Percentiles rank a stretch among this genome's conserved stretches.
These are phyloP conservation scores for Zymoseptoria brevis DNA, from an alignment of 2,329 filamentous ascomycete genomes.

Conservation along the genomic window DNA sequence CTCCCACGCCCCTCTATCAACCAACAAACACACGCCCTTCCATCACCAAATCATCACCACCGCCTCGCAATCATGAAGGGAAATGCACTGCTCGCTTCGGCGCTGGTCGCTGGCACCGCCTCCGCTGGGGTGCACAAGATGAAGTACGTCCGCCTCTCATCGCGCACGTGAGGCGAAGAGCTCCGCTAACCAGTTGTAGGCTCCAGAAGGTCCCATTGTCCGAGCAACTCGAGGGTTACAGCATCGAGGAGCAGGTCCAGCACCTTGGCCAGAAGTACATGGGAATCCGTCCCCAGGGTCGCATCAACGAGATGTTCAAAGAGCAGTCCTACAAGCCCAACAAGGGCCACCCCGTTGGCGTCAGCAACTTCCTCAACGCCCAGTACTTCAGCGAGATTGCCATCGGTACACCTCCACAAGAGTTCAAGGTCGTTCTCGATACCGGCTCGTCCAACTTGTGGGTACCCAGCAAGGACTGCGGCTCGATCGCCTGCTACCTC, in stretches of 20 bases:
- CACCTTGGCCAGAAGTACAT: slow-evolving; percentile 94
- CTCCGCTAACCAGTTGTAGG: slow-evolving; percentile 33
- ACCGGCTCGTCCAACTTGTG: slow-evolving; percentile 98
- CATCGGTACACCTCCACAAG: slow-evolving; percentile 84
- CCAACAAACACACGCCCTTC: slow-evolving; percentile 2
- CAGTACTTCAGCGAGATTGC: slow-evolving; percentile 98
- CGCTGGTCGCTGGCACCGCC: slow-evolving; percentile 65
- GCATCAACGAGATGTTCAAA: slow-evolving; percentile 72
- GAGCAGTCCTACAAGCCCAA: slow-evolving; percentile 59
- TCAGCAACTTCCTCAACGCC: slow-evolving; percentile 97
- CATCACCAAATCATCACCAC: slow-evolving; percentile 6
- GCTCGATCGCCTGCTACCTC: slow-evolving; percentile 95
- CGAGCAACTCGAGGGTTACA: slow-evolving; percentile 76
- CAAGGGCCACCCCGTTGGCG: slow-evolving; percentile 69
- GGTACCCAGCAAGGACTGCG: slow-evolving; percentile 86
- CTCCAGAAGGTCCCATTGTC: slow-evolving; percentile 80
- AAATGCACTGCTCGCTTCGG: slow-evolving; percentile 65
- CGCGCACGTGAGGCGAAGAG: neutral
- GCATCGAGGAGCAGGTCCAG: slow-evolving; percentile 72
- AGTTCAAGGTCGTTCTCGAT: slow-evolving; percentile 97
- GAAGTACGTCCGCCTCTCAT: slow-evolving; percentile 24
- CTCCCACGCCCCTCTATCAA: neutral
- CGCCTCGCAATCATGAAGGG: slow-evolving; percentile 62
- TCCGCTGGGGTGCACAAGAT: slow-evolving; percentile 83
- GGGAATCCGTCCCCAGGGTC: slow-evolving; percentile 63